These are phyloP conservation scores for Conticribra weissflogii DNA, from an alignment of 108 stramenopile genomes.

Conservation along the genomic window DNA sequence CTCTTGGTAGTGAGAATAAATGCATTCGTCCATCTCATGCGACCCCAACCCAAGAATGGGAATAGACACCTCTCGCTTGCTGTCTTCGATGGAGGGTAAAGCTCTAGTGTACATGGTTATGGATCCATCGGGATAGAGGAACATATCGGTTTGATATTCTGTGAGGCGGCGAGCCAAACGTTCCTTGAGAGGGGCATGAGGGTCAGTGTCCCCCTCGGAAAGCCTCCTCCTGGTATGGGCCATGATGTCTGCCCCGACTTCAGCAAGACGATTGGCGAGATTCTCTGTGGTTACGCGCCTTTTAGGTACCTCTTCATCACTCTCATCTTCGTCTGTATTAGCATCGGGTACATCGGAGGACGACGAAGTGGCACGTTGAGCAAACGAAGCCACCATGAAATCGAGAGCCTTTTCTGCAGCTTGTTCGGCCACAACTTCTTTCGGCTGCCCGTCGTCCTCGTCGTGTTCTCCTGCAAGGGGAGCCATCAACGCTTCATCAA, in stretches of 20 bases:
- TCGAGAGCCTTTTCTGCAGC: constrained; percentile 28
- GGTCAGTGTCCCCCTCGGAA: constrained; percentile 21
- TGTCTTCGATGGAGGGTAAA: not conserved
- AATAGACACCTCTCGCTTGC: not conserved
- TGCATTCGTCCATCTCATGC: constrained; percentile 17
- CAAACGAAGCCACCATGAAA: constrained; percentile 20
- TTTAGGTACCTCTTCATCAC: not conserved
- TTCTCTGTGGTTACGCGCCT: not conserved
- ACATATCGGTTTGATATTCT: constrained; percentile 31
- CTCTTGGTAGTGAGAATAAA: constrained; percentile 23
- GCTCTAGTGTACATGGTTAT: constrained; percentile 19
- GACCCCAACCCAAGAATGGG: constrained; percentile 15
- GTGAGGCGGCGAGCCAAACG: constrained; percentile 45
- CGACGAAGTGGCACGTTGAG: not conserved
- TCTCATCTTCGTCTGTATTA: not conserved
- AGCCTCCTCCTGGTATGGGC: constrained; percentile 17
- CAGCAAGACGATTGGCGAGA: constrained; percentile 3
- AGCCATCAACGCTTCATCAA: constrained; percentile 12
- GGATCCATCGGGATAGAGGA: constrained; percentile 30
- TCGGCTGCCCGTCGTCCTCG: not conserved
- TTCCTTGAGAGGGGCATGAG: constrained; percentile 18
- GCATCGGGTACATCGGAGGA: not conserved
- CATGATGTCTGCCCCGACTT: constrained; percentile 13
- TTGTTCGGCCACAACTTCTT: constrained; percentile 5
- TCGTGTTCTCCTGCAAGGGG: no score